Percentiles rank a stretch among this genome's conserved stretches.
Conservation (phyloP, 805 yeast genomes). For the Candida methanosorbosa region DNA sequence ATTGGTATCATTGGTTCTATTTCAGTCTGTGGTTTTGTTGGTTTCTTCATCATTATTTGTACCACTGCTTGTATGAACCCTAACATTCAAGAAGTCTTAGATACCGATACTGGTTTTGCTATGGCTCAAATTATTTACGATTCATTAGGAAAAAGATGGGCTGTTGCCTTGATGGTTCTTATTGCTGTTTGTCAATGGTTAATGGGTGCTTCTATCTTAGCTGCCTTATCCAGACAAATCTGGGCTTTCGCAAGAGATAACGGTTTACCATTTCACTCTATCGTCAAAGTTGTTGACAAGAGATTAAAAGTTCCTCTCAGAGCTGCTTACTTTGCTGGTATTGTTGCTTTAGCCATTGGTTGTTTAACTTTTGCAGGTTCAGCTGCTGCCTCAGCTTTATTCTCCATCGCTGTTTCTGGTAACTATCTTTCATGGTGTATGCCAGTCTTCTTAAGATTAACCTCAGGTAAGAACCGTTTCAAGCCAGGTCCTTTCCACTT, state of each 20-base stretch:
- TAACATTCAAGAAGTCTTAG: slow-evolving; percentile 31
- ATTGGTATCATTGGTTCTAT: slow-evolving; percentile 54
- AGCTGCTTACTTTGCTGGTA: slow-evolving; percentile 46
- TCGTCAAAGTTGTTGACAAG: slow-evolving; percentile 46
- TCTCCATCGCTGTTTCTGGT: slow-evolving; percentile 51
- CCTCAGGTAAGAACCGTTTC: slow-evolving; percentile 38
- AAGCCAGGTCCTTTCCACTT: slow-evolving; percentile 56
- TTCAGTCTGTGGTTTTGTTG: slow-evolving; percentile 45
- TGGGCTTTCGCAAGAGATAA: slow-evolving; percentile 73
- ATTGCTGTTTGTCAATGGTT: slow-evolving; percentile 52
- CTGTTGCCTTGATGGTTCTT: slow-evolving; percentile 50
- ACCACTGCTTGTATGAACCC: slow-evolving; percentile 44
- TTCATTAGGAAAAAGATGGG: slow-evolving; percentile 54
- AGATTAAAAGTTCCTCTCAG: slow-evolving; percentile 48
- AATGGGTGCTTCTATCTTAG: slow-evolving; percentile 54
- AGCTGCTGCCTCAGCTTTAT: slow-evolving; percentile 56
- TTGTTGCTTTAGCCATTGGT: slow-evolving; percentile 40
- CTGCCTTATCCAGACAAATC: slow-evolving; percentile 61
- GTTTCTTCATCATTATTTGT: slow-evolving; percentile 45
- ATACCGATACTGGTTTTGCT: slow-evolving; percentile 44
- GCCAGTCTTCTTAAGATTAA: slow-evolving; percentile 44
- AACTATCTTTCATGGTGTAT: slow-evolving; percentile 52
- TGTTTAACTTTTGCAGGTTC: slow-evolving; percentile 44
- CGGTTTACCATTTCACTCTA: slow-evolving; percentile 53
- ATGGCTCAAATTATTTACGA: slow-evolving; percentile 56